A percentile compares a stretch with the other conserved stretches of the same genome.
Conservation (phyloP, 176 grass and related monocot genomes). For the Oryza meridionalis region DNA sequence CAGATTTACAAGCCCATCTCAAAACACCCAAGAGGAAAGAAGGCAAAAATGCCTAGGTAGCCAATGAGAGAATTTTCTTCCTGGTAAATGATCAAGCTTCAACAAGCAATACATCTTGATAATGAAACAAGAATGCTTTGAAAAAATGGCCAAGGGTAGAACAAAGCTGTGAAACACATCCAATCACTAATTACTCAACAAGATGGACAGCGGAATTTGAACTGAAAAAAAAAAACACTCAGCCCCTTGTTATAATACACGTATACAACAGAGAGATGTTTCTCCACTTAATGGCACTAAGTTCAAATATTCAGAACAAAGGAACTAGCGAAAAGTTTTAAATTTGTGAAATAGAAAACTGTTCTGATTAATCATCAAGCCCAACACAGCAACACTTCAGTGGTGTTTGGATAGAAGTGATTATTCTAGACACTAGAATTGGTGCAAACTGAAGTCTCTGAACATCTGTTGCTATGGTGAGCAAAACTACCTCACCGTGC, state of each 20-base stretch:
- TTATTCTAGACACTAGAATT: neutral
- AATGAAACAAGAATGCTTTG: neutral
- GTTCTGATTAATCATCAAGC: neutral
- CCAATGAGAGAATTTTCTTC: neutral
- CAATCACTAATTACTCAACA: conserved; percentile 6
- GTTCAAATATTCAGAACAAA: neutral
- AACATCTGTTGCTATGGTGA: neutral
- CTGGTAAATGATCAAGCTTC: neutral
- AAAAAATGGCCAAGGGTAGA: neutral
- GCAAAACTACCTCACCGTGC: neutral
- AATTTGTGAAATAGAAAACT: neutral
- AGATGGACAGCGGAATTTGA: neutral
- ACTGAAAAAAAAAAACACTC: neutral
- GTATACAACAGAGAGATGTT: neutral
- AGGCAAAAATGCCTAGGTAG: neutral
- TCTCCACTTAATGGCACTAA: neutral
- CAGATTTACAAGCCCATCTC: neutral
- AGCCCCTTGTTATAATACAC: neutral
- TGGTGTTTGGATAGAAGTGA: neutral
- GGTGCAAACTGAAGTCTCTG: neutral
- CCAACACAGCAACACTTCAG: neutral
- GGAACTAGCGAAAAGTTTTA: neutral
- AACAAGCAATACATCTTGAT: neutral
- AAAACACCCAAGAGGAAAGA: neutral
- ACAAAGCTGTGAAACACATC: neutral